Conservation (phyloP, 768 basidiomycete genomes). For the Suillus placidus region DNA sequence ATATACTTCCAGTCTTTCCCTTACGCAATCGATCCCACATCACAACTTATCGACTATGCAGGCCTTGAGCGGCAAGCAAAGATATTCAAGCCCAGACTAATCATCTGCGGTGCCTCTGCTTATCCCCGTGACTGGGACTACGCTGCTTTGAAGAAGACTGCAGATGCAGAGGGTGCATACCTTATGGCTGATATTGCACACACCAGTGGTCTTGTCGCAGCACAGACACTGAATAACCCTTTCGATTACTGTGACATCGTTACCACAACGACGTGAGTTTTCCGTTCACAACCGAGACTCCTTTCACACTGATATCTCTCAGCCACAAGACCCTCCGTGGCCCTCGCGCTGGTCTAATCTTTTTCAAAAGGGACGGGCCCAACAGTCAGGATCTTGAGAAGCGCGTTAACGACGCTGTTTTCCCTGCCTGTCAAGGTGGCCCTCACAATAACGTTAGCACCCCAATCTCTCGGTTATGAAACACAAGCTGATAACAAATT, state of each 20-base stretch:
- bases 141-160: conserved; percentile 73
- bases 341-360: conserved; percentile 96
- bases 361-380: conserved; percentile 93
- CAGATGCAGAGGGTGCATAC: conserved; percentile 87
- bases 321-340: conserved; percentile 99
- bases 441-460: conserved; percentile 92
- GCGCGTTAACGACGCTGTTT: conserved; percentile 96
- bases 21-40: conserved; percentile 80
- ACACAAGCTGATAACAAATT: conserved; percentile 5
- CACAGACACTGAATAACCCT: conserved; percentile 85
- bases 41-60: conserved; percentile 89
- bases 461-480: conserved; percentile 6
- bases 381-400: conserved; percentile 87
- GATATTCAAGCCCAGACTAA: conserved; percentile 91
- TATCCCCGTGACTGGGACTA: conserved; percentile 99
- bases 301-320: conserved; percentile 14
- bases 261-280: conserved; percentile 88
- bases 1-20: conserved; percentile 99
- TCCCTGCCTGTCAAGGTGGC: conserved; percentile 99
- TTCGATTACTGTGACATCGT: conserved; percentile 98
- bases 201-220: conserved; percentile 93
- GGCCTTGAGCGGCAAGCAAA: conserved; percentile 82
- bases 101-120: conserved; percentile 98
- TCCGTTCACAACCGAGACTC: neutral
- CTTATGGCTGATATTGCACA: conserved; percentile 98